These are phyloP conservation scores for Botryobasidium botryosum DNA, from an alignment of 768 basidiomycete species.

Conservation along the genomic window DNA sequence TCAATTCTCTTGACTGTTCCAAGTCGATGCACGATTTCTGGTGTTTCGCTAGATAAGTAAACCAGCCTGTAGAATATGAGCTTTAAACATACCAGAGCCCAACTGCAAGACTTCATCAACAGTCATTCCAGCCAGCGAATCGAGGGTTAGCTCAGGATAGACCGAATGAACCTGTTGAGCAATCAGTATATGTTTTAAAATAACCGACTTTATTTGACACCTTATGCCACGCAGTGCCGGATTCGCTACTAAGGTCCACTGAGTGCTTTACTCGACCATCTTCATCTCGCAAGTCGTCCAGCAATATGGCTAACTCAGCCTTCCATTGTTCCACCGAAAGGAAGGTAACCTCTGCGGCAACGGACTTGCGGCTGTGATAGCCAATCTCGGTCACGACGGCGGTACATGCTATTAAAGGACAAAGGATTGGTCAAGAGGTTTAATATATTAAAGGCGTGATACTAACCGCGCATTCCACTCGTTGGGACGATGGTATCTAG, in stretches of 20 bases:
- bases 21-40: slow-evolving; percentile 30
- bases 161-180: slow-evolving; percentile 50
- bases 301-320: slow-evolving; percentile 34
- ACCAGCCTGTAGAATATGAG: too few species aligned
- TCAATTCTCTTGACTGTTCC: slow-evolving; percentile 37
- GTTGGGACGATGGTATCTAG: slow-evolving; percentile 44
- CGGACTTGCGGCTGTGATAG: slow-evolving; percentile 35
- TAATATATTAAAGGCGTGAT: neutral
- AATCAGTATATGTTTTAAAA: neutral
- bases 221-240: slow-evolving; percentile 46
- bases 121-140: slow-evolving; percentile 32
- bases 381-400: slow-evolving; percentile 49
- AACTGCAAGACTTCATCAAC: slow-evolving; percentile 27
- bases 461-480: slow-evolving; percentile 42
- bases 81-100: neutral
- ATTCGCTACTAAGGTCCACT: slow-evolving; percentile 40
- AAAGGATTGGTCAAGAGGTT: neutral
- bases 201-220: too few species aligned
- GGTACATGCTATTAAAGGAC: slow-evolving; percentile 33
- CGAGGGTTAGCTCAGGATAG: slow-evolving; percentile 35
- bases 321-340: slow-evolving; percentile 39
- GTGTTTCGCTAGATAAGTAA: too few species aligned
- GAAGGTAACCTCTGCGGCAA: slow-evolving; percentile 44
- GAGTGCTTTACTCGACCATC: too few species aligned
- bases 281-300: slow-evolving; percentile 38